These are phyloP conservation scores for Setaria italica DNA, from an alignment of 202 grass and related monocot genomes.

Conservation along the genomic window DNA sequence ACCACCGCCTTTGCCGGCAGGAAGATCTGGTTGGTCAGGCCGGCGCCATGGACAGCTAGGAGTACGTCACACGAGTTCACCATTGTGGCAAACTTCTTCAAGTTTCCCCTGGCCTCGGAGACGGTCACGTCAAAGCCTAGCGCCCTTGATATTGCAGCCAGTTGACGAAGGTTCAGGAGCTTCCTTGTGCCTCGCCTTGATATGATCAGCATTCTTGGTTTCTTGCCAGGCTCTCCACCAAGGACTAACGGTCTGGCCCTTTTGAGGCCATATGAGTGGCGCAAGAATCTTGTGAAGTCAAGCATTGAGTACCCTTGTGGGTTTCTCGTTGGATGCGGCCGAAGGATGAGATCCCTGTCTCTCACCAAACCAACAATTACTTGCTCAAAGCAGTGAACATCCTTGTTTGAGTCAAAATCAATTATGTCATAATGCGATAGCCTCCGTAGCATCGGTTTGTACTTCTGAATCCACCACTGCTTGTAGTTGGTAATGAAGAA, in stretches of 20 bases:
- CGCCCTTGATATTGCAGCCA: slow-evolving; percentile 42
- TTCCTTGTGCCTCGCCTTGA: slow-evolving; percentile 66
- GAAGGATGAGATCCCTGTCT: slow-evolving; percentile 67
- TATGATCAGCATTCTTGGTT: slow-evolving; percentile 68
- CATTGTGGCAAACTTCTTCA: slow-evolving; percentile 56
- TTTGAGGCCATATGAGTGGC: slow-evolving; percentile 52
- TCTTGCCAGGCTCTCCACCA: slow-evolving; percentile 49
- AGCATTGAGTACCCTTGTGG: slow-evolving; percentile 59
- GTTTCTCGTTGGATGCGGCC: slow-evolving; percentile 55
- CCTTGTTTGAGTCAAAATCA: slow-evolving; percentile 59
- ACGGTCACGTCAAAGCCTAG: slow-evolving; percentile 67
- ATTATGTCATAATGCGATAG: slow-evolving; percentile 55
- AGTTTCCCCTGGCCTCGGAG: slow-evolving; percentile 54
- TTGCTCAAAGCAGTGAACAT: slow-evolving; percentile 64
- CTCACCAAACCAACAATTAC: slow-evolving; percentile 61
- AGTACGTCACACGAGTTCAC: slow-evolving; percentile 84
- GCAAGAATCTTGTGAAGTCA: slow-evolving; percentile 72
- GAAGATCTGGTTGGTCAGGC: slow-evolving; percentile 73
- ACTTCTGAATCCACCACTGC: slow-evolving; percentile 72
- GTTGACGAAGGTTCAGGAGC: slow-evolving; percentile 53
- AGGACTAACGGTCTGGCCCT: slow-evolving; percentile 46
- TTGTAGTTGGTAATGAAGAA: slow-evolving; percentile 61
- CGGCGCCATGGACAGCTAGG: slow-evolving; percentile 71
- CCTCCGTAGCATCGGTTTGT: slow-evolving; percentile 48
- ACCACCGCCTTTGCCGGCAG: slow-evolving; percentile 60